Base-by-base conservation (phyloP, 192 early-diverging fungal species). In the Rhizoclosmatium sp. region DNA sequence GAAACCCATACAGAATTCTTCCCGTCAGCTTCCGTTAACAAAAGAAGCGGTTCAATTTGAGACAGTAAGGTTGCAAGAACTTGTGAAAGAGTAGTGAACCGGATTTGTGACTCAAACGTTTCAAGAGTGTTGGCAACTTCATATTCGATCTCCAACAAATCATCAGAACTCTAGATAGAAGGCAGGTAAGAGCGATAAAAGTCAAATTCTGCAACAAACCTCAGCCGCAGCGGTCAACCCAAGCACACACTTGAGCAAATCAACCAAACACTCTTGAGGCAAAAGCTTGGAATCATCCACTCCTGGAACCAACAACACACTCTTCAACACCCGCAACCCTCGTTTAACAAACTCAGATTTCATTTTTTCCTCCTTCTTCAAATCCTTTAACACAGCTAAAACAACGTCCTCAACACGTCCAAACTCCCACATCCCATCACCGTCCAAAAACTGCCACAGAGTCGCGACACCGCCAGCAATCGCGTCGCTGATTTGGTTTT, bases 41-140 rank as follows among this genome's bases (percentile, higher is more conserved):
- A 19, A 5, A 39, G 12, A 39, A 47, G 4, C 23, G 72, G 19
- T 21, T 42, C 44, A 4, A 72, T 59, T n/a, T 39, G 4, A 58
- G 7, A n/a, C 42, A 75, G 39, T 10, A 75, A 19, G 9, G 39
- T 44, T 10, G 59, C 19, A 59, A 75, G 9, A 45, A 75, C 45
- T 9, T 2, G 7, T 19, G 23, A 40, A 46, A 75, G 14, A 4
- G n/a, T 47, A 10, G 41, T 14, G 23, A 75, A 64, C 10, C 54
- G 47, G 2, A 75, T 16, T 9, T 45, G 39, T 10, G 42, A 45
- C 45, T 75, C 72, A 45, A 75, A 59, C 7, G 60, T 49, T 45
- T 75, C 61, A 5, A 75, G 56, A 21, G 48, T 40, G 44, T 75
- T 75, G 3, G 72, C 23, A 40, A 75, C 61, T 75, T 75, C 72